Base-by-base conservation (phyloP, 2,329 filamentous ascomycete genomes). In the Ambrosiella beaveri region DNA sequence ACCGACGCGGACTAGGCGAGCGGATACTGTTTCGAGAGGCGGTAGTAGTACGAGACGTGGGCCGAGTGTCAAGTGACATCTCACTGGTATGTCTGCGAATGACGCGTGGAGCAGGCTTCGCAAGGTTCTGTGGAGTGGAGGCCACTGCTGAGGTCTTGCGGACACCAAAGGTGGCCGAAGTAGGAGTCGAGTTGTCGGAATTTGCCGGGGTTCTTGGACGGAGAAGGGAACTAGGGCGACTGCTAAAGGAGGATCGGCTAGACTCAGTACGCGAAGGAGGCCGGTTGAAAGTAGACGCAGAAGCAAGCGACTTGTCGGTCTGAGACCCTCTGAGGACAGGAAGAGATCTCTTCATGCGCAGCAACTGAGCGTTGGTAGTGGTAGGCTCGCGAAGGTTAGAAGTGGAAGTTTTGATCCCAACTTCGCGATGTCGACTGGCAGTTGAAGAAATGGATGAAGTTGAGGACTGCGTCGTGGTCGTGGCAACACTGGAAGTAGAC, bases 11-110 rank as follows among this genome's bases (percentile, higher is more conserved):
- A 64, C 79, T 84, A 50, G 80, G 81, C 49, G 79, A 81, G 51
- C 80, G 75, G 66, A 79, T 73, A 5, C 74, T 75, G 38, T 77
- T 75, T 63, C 81, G 75, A 41, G 80, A 83, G 39, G 80, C 68
- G 1, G 78, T 69, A 6, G 78, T 69, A 6, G 47, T 51, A 19
- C 81, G 74, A 8, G 80, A 84, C 40, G 70, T 68, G 3, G 80
- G 78, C 36, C 81, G 75, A 50, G 76, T 67, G 40, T 84, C 80
- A 36, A 77, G 72, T 35, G 74, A 76, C 61, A 80, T 79, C 57
- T 95, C 88, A 7, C 88, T 95, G 65, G 94, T 88, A 65, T 88
- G 83, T 50, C 91, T 86, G 51, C 88, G 81, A 66, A 90, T 83
- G 41, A 80, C 75, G 39, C 87, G 82, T 36, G 82, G 59, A 13